Conservation (phyloP, 257 asterid genomes). For the Solanum habrochaites region DNA sequence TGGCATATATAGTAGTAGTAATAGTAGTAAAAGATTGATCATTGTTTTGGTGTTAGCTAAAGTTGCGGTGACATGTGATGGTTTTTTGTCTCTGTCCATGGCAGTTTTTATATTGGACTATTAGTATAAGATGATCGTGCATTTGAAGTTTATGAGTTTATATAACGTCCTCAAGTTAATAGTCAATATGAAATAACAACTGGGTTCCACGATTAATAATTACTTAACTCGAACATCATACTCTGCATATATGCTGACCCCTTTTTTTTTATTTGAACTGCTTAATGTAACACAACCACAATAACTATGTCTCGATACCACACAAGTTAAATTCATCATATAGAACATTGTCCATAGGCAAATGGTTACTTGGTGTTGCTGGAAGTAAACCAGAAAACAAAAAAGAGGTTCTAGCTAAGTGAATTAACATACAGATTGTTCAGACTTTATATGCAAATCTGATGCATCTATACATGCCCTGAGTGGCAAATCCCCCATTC, state of each 20-base stretch:
- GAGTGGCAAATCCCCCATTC: not conserved
- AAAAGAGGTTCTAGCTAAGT: too few relatives aligned
- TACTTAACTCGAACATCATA: not conserved
- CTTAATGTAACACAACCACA: too few relatives aligned
- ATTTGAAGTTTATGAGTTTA: not conserved
- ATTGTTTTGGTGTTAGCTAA: not conserved
- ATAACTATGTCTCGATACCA: not conserved
- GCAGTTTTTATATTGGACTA: not conserved
- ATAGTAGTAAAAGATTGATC: not conserved
- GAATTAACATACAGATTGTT: not conserved
- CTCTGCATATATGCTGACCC: too few relatives aligned
- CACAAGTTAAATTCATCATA: not conserved
- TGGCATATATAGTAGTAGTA: not conserved
- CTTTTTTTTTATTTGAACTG: too few relatives aligned
- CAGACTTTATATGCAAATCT: not conserved
- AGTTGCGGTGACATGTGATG: constrained; percentile 12
- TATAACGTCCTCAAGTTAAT: not conserved
- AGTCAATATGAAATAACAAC: not conserved
- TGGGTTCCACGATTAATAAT: not conserved
- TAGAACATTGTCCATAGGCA: not conserved
- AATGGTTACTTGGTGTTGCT: not conserved
- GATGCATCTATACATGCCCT: not conserved
- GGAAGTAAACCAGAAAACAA: too few relatives aligned
- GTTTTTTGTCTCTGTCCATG: constrained; percentile 2
- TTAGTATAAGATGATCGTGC: accelerated